Evolutionary conservation across 768 basidiomycete species (phyloP).

Genomic region (Lactarius psammicola): DNA sequence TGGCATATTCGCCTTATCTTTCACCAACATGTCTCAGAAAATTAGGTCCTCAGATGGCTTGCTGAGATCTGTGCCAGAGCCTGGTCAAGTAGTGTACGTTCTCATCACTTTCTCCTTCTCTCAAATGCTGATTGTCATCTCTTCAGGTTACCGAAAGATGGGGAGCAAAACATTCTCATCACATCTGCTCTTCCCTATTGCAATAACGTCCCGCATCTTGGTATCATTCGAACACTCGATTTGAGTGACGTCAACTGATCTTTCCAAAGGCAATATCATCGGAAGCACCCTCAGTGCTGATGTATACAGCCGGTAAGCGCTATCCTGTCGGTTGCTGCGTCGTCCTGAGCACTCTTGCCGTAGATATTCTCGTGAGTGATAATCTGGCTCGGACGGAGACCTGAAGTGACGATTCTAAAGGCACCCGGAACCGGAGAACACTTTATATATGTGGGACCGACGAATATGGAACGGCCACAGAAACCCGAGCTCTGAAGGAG

Average conservation of each 20-base stretch:
- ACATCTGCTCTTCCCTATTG: constrained; percentile 96
- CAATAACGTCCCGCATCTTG: constrained; percentile 96
- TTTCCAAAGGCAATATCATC: constrained; percentile 74
- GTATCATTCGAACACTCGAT: constrained; percentile 42
- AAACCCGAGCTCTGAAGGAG: constrained; percentile 94
- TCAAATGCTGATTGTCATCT: constrained; percentile 14
- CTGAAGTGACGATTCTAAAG: constrained; percentile 32
- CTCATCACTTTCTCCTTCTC: not conserved
- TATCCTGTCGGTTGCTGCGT: constrained; percentile 4
- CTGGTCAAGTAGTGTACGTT: constrained; percentile 46
- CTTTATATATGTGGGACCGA: constrained; percentile 98
- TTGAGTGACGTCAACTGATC: not conserved
- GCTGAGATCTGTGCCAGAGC: constrained; percentile 44
- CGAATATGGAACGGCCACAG: constrained; percentile 99
- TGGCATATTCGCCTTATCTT: not conserved
- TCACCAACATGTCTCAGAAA: constrained; percentile 37
- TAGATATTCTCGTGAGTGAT: constrained; percentile 60
- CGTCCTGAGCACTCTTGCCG: constrained; percentile 6
- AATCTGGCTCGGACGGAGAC: constrained; percentile 2
- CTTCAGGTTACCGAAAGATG: constrained; percentile 70
- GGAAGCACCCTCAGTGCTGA: constrained; percentile 97
- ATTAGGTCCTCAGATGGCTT: constrained; percentile 45
- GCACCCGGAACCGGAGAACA: constrained; percentile 82
- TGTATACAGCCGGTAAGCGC: constrained; percentile 84
- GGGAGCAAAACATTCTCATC: constrained; percentile 85